Percentiles rank a stretch among this genome's conserved stretches.
Evolutionary conservation across 1,139 yeast genomes (phyloP).

Genomic region (Blastobotrys serpentis): DNA sequence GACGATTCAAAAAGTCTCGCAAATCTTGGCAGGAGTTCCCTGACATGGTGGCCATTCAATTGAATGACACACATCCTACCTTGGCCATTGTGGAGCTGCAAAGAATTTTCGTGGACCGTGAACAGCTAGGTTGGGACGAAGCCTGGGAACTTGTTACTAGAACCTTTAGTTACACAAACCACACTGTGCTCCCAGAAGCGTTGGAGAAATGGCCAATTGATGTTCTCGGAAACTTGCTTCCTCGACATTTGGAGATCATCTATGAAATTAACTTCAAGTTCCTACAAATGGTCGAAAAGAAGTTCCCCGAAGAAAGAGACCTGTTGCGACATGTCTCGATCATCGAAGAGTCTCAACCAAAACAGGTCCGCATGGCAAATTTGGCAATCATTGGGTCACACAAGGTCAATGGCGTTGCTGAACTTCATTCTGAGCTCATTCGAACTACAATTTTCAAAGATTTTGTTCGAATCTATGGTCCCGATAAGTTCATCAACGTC

Average conservation of each 20-base stretch:
- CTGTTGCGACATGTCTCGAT: conserved; percentile 71
- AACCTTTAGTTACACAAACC: conserved; percentile 91
- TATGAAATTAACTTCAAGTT: conserved; percentile 82
- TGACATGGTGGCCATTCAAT: conserved; percentile 85
- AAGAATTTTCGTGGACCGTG: conserved; percentile 81
- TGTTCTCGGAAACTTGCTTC: conserved; percentile 71
- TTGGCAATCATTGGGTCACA: conserved; percentile 92
- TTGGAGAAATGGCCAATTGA: conserved; percentile 94
- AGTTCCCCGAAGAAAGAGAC: conserved; percentile 67
- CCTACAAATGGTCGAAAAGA: conserved; percentile 69
- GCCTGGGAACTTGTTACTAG: conserved; percentile 83
- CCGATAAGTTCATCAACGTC: conserved; percentile 82
- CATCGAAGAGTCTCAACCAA: conserved; percentile 76
- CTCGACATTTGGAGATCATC: conserved; percentile 89
- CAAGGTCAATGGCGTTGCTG: conserved; percentile 94
- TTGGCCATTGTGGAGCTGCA: conserved; percentile 87
- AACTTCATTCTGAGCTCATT: conserved; percentile 86
- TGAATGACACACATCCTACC: conserved; percentile 95
- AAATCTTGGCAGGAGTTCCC: conserved; percentile 82
- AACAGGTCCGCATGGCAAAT: conserved; percentile 88
- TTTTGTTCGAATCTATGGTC: conserved; percentile 78
- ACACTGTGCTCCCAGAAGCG: conserved; percentile 93
- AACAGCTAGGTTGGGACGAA: conserved; percentile 72
- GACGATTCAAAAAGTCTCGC: conserved; percentile 81
- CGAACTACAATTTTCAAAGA: conserved; percentile 88